phyloP scores from a whole-genome alignment of 169 alveolate genomes.

The Amoebophrya sp. region DNA sequence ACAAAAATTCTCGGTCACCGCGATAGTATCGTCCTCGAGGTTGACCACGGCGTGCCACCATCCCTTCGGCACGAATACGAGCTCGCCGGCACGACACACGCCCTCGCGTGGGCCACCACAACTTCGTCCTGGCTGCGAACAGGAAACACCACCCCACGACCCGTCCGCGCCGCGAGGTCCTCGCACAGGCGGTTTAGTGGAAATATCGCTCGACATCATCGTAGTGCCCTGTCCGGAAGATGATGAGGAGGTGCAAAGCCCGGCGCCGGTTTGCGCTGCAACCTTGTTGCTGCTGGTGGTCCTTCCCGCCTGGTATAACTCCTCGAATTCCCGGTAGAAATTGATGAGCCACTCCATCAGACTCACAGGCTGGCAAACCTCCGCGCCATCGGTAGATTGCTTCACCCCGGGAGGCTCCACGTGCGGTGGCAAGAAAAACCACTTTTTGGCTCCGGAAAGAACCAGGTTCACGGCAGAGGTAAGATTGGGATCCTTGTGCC shows the following conservation, averaged over 20 bases:
- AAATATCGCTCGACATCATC: too few species aligned
- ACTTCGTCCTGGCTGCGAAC: neutral
- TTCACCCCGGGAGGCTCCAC: conserved; percentile 8
- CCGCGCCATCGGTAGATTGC: neutral
- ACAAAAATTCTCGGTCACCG: conserved; percentile 30
- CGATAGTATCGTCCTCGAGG: conserved; percentile 32
- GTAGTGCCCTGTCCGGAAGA: too few species aligned
- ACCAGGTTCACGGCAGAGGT: conserved; percentile 27
- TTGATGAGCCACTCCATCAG: conserved; percentile 35
- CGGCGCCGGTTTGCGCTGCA: neutral
- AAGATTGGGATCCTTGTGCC: conserved; percentile 35
- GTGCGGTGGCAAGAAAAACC: conserved; percentile 25
- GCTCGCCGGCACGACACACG: neutral
- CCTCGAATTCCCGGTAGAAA: neutral
- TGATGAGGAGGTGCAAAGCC: neutral
- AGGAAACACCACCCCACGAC: neutral
- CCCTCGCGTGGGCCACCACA: neutral
- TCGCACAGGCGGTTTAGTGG: too few species aligned
- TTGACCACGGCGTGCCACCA: conserved; percentile 40
- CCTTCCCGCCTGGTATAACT: neutral
- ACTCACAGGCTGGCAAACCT: conserved; percentile 32
- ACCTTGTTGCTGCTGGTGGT: neutral
- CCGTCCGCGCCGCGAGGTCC: too few species aligned
- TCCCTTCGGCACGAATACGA: conserved; percentile 15
- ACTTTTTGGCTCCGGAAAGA: neutral